A percentile compares a stretch with the other conserved stretches of the same genome.
Evolutionary conservation across 208 protist genomes (phyloP).

Genomic region (Borovskyia barvae): DNA sequence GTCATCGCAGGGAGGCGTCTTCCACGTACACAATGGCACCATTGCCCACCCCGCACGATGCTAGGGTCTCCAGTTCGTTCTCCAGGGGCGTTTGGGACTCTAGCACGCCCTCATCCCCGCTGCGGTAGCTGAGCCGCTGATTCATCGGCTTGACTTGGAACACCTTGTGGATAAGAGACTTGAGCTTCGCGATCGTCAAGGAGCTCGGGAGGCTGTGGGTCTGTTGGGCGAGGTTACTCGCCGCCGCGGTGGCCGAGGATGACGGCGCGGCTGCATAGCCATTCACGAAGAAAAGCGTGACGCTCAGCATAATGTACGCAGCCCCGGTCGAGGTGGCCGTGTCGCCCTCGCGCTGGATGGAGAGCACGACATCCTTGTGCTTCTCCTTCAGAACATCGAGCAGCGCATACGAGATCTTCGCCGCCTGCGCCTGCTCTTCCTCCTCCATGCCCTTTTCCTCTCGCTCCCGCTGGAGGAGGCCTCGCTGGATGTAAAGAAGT

Average conservation of each 20-base stretch:
- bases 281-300: conserved; percentile 59
- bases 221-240: background rate
- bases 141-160: conserved; percentile 69
- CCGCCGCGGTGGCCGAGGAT: background rate
- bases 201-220: conserved; percentile 67
- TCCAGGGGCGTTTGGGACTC: conserved; percentile 45
- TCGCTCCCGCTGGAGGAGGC: conserved; percentile 41
- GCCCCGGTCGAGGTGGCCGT: conserved; percentile 62
- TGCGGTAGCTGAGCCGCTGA: conserved; percentile 63
- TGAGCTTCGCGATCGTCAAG: conserved; percentile 77
- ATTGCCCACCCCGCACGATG: conserved; percentile 72
- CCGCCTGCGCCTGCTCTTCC: background rate
- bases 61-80: conserved; percentile 73
- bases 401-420: conserved; percentile 40
- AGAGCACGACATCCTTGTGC: conserved; percentile 85
- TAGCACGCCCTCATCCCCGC: conserved; percentile 63
- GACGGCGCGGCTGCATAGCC: conserved; percentile 19
- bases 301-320: conserved; percentile 63
- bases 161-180: conserved; percentile 63
- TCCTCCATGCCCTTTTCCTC: conserved; percentile 9
- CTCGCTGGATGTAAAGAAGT: conserved; percentile 86
- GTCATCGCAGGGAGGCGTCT: conserved; percentile 63
- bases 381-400: conserved; percentile 63
- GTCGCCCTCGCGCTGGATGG: conserved; percentile 69
- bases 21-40: conserved; percentile 61